phyloP scores from a whole-genome alignment of 805 yeast species.

The Candida silvatica region DNA sequence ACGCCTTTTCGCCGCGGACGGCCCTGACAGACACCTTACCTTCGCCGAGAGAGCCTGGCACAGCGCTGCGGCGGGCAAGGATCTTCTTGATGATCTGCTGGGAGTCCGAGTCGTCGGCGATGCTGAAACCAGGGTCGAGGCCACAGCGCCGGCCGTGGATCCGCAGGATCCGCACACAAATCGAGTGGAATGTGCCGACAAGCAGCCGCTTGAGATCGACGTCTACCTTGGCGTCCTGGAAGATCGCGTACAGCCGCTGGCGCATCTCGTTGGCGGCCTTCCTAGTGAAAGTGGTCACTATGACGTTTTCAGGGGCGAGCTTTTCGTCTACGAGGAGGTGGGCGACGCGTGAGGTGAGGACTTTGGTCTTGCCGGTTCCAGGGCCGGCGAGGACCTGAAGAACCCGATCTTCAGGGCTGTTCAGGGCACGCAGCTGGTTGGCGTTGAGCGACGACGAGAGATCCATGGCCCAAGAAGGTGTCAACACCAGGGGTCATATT shows the following conservation, averaged over 20 bases:
- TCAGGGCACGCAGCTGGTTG: conserved; percentile 36
- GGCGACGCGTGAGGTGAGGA: conserved; percentile 73
- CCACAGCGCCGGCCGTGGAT: conserved; percentile 46
- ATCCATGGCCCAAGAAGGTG: too few species aligned
- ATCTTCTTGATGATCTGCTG: conserved; percentile 35
- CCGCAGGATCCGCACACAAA: conserved; percentile 55
- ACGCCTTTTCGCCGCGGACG: conserved; percentile 29
- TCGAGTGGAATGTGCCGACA: conserved; percentile 87
- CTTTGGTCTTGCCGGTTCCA: conserved; percentile 74
- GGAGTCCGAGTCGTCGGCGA: conserved; percentile 63
- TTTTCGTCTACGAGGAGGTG: conserved; percentile 44
- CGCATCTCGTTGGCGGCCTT: conserved; percentile 86
- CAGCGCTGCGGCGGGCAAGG: conserved; percentile 7
- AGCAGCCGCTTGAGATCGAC: conserved; percentile 35
- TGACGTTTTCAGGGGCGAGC: conserved; percentile 51
- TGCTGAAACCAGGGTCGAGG: conserved; percentile 30
- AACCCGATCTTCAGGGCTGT: conserved; percentile 27
- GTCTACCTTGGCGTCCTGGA: conserved; percentile 22
- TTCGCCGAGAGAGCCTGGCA: conserved; percentile 4
- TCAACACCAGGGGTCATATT: too few species aligned
- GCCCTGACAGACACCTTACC: conserved; percentile 27
- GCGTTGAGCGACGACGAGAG: conserved; percentile 31
- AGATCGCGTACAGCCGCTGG: conserved; percentile 40
- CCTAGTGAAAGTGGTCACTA: conserved; percentile 89
- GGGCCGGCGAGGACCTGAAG: conserved; percentile 53